Conservation (phyloP, 1,139 yeast genomes). For the Debaryomyces subglobosus region DNA sequence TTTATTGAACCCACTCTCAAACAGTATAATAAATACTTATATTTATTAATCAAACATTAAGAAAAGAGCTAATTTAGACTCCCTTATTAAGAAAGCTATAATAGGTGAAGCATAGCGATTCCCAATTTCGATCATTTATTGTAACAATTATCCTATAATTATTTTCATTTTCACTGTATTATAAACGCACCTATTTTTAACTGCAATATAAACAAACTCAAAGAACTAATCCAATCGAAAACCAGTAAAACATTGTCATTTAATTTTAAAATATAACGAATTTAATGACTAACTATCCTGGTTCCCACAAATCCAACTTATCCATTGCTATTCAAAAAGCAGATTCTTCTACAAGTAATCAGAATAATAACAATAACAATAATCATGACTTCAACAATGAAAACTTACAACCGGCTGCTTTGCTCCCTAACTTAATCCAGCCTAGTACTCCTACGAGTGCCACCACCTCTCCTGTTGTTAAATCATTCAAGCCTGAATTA, state of each 20-base stretch:
- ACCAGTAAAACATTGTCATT: slow-evolving; percentile 2
- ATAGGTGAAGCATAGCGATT: not conserved
- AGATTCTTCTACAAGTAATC: slow-evolving; percentile 25
- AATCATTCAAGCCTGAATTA: slow-evolving; percentile 40
- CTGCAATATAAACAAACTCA: not conserved
- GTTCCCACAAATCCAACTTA: slow-evolving; percentile 43
- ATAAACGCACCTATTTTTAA: slow-evolving; percentile 4
- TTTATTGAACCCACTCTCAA: not conserved
- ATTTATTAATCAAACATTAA: not conserved
- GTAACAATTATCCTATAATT: not conserved
- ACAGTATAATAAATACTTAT: not conserved
- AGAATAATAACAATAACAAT: slow-evolving; percentile 8
- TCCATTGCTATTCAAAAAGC: slow-evolving; percentile 52
- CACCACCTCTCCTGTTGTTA: slow-evolving; percentile 29
- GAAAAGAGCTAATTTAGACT: not conserved
- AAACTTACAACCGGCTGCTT: slow-evolving; percentile 16
- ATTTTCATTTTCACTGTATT: slow-evolving; percentile 4
- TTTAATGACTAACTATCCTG: slow-evolving; percentile 33
- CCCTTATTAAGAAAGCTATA: not conserved
- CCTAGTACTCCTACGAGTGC: slow-evolving; percentile 31
- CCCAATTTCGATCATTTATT: slow-evolving; percentile 1
- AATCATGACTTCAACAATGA: slow-evolving; percentile 14
- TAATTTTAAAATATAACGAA: slow-evolving; percentile 1
- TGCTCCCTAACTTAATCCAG: slow-evolving; percentile 27
- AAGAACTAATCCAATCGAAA: not conserved